phyloP scores from a whole-genome alignment of 805 yeast species.

The Priceomyces carsonii region DNA sequence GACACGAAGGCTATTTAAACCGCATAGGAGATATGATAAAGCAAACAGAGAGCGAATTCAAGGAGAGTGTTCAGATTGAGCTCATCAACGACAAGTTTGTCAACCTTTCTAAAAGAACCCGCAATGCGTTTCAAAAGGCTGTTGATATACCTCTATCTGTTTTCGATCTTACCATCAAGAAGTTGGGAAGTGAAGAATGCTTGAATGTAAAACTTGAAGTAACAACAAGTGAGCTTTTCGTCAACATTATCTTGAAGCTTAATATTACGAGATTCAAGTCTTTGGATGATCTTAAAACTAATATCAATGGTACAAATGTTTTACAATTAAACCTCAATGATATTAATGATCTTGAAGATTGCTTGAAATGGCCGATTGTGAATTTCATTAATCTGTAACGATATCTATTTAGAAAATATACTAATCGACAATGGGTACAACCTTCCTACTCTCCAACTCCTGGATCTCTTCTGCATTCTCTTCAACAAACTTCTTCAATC shows the following conservation, averaged over 20 bases:
- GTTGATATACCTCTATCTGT: conserved; percentile 38
- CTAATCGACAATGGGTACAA: conserved; percentile 23
- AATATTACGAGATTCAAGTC: conserved; percentile 31
- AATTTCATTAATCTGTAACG: conserved; percentile 25
- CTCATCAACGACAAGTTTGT: conserved; percentile 20
- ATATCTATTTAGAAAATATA: conserved; percentile 5
- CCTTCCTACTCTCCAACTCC: conserved; percentile 28
- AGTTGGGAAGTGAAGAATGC: conserved; percentile 13
- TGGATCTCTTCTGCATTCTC: conserved; percentile 38
- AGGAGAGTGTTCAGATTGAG: conserved; percentile 9
- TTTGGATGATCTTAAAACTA: conserved; percentile 22
- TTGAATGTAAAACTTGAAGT: conserved; percentile 30
- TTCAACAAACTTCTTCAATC: conserved; percentile 43
- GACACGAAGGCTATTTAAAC: conserved; percentile 48
- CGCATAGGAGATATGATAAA: conserved; percentile 30
- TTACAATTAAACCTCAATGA: conserved; percentile 52
- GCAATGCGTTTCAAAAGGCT: conserved; percentile 38
- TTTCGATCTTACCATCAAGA: conserved; percentile 23
- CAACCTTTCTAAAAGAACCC: conserved; percentile 18
- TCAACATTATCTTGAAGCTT: conserved; percentile 37
- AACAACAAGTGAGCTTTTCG: conserved; percentile 42
- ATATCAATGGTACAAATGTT: conserved; percentile 37
- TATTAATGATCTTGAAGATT: conserved; percentile 52
- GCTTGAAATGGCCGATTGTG: conserved; percentile 54
- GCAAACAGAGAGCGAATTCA: conserved; percentile 15